Evolutionary conservation across 2,329 filamentous ascomycete genomes (phyloP).

Genomic region (Aspergillus costaricaensis): DNA sequence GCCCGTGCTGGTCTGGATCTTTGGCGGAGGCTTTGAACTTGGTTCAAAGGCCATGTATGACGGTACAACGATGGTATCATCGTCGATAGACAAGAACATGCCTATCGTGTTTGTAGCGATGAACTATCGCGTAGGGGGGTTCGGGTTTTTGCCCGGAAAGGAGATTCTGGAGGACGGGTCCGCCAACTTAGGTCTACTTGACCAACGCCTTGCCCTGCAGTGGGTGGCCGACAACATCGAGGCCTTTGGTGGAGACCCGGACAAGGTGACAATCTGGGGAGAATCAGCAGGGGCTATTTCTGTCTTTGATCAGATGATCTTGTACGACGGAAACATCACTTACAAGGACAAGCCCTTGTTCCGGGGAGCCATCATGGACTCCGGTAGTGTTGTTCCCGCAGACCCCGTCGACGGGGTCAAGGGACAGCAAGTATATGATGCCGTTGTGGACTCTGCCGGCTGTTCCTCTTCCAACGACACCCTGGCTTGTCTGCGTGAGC

Average conservation of each 20-base stretch:
- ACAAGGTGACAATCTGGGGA: conserved; percentile 79
- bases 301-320: conserved; percentile 72
- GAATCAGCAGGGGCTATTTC: conserved; percentile 73
- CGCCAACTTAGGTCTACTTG: conserved; percentile 70
- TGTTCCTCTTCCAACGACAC: conserved; percentile 47
- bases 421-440: conserved; percentile 58
- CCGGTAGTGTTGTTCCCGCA: conserved; percentile 63
- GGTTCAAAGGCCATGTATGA: conserved; percentile 51
- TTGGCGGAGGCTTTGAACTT: conserved; percentile 57
- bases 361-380: conserved; percentile 77
- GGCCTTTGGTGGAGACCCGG: conserved; percentile 75
- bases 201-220: conserved; percentile 70
- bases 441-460: conserved; percentile 50
- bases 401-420: conserved; percentile 66
- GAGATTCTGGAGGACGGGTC: conserved; percentile 69
- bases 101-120: conserved; percentile 74
- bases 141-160: conserved; percentile 71
- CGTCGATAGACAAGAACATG: conserved; percentile 54
- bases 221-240: conserved; percentile 79
- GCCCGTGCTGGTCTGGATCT: conserved; percentile 72
- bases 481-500: conserved; percentile 50
- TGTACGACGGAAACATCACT: conserved; percentile 70
- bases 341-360: conserved; percentile 77
- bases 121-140: conserved; percentile 75
- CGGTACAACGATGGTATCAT: conserved; percentile 33